Evolutionary conservation across 2,329 filamentous ascomycete species (phyloP).

Genomic region (Akanthomyces muscarius): DNA sequence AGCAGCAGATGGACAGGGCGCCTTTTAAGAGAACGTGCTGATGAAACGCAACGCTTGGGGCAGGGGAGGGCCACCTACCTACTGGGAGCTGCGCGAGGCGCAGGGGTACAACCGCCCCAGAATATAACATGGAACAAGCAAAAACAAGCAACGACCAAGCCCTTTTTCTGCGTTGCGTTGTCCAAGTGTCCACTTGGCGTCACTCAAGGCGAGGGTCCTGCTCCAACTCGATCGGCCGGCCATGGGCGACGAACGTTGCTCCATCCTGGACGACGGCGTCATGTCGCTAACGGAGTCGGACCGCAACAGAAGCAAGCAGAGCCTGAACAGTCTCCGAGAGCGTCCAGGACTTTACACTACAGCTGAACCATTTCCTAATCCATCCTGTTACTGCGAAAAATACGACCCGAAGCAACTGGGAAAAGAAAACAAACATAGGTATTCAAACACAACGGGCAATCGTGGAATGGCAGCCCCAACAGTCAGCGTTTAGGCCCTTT

Average conservation of each 20-base stretch:
- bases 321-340: neutral
- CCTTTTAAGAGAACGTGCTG: conserved; percentile 12
- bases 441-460: neutral
- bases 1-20: neutral
- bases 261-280: neutral
- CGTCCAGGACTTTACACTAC: neutral
- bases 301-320: neutral
- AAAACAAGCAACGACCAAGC: neutral
- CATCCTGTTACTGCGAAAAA: neutral
- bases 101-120: conserved; percentile 1
- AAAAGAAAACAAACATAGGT: neutral
- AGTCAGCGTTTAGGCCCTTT: neutral
- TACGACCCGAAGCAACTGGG: neutral
- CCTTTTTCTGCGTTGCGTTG: neutral
- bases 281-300: neutral
- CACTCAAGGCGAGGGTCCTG: neutral
- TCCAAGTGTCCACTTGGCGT: conserved; percentile 6
- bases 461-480: neutral
- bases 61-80: neutral
- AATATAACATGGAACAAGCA: neutral
- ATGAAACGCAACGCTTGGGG: conserved; percentile 7
- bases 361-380: neutral
- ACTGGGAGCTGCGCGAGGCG: neutral
- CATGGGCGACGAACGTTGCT: neutral
- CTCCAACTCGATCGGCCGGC: neutral